phyloP scores from a whole-genome alignment of 306 rosid species.

The Trichosanthes truncata region DNA sequence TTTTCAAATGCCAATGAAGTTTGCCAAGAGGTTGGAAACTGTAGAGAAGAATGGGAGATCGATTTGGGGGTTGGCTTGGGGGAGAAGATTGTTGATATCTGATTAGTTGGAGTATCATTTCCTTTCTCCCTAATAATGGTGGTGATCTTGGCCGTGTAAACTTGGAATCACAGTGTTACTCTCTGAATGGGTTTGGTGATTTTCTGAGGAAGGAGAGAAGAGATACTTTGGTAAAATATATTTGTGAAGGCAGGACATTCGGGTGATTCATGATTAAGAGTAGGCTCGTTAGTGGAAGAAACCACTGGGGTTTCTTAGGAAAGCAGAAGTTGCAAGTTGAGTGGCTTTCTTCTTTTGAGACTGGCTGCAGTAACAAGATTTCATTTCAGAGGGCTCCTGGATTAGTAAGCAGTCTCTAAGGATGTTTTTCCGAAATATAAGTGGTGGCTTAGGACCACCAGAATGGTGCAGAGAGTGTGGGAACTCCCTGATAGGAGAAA shows the following conservation, averaged over 20 bases:
- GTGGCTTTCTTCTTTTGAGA: neutral
- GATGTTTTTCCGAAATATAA: neutral
- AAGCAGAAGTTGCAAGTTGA: neutral
- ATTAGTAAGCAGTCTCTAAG: neutral
- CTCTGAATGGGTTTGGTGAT: no score
- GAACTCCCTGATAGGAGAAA: neutral
- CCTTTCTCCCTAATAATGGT: neutral
- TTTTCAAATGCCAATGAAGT: neutral
- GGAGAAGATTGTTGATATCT: neutral
- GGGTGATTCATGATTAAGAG: neutral
- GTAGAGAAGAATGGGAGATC: neutral
- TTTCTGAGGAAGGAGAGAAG: no score
- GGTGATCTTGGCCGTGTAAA: neutral
- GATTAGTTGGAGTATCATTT: neutral
- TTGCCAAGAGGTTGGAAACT: neutral
- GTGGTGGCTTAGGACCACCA: neutral
- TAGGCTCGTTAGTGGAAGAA: neutral
- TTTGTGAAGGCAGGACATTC: neutral
- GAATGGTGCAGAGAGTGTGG: neutral
- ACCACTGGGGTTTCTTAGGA: neutral
- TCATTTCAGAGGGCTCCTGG: neutral
- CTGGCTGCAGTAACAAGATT: neutral
- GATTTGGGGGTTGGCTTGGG: neutral
- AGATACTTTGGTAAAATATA: no score
- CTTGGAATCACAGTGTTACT: neutral